These are phyloP conservation scores for Fusarium sp. DNA, from an alignment of 2,329 filamentous ascomycete genomes.

Conservation along the genomic window DNA sequence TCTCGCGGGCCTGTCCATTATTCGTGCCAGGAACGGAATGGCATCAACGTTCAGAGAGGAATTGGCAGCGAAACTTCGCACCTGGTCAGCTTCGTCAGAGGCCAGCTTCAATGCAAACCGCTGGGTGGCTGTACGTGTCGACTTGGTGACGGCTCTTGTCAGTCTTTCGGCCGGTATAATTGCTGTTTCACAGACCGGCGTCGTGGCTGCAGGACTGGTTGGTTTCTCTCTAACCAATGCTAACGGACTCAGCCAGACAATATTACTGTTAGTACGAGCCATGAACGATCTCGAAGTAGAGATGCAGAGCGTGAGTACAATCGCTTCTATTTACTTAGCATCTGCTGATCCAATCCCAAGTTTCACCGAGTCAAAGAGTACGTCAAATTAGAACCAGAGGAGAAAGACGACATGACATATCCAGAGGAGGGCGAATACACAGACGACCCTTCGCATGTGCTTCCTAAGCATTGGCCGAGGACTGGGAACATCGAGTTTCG, in stretches of 20 bases:
- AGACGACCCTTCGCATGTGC: constrained; percentile 51
- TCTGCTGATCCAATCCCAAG: constrained; percentile 46
- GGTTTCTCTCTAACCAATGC: constrained; percentile 68
- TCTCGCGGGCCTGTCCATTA: constrained; percentile 61
- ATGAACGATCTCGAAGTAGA: constrained; percentile 69
- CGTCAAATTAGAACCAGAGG: constrained; percentile 56
- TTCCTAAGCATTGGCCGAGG: constrained; percentile 59
- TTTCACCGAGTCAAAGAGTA: constrained; percentile 63
- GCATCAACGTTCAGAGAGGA: constrained; percentile 59
- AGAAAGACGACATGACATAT: constrained; percentile 55
- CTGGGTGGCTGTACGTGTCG: constrained; percentile 66
- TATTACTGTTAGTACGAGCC: constrained; percentile 62
- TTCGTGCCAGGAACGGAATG: constrained; percentile 63
- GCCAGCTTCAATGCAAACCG: constrained; percentile 67
- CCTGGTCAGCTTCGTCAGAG: constrained; percentile 60
- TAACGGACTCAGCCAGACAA: constrained; percentile 63
- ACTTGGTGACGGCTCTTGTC: constrained; percentile 65
- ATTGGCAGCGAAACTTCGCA: constrained; percentile 61
- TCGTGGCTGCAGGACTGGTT: constrained; percentile 63
- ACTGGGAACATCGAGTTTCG: constrained; percentile 62
- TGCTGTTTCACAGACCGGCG: constrained; percentile 59
- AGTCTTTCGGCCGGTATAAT: constrained; percentile 63
- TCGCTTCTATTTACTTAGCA: background rate
- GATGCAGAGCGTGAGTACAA: constrained; percentile 62
- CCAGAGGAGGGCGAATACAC: constrained; percentile 54